phyloP scores from a whole-genome alignment of 495 filamentous ascomycete species.

The Hypoxylon perforatum region DNA sequence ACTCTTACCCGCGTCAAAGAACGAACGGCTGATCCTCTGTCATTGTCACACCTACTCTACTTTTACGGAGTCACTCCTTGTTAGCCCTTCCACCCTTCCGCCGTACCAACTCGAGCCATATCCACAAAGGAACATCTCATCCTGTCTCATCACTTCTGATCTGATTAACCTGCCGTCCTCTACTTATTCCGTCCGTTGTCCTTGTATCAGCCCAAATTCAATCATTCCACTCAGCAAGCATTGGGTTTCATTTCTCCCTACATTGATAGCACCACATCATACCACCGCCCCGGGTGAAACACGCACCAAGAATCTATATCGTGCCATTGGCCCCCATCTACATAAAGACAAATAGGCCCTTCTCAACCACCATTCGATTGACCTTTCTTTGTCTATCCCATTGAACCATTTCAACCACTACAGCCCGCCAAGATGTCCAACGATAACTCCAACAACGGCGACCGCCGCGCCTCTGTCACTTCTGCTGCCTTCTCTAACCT shows the following conservation, averaged over 20 bases:
- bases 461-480: constrained; percentile 67
- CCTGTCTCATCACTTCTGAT: constrained; percentile 10
- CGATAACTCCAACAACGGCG: constrained; percentile 48
- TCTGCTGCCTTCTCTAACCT: constrained; percentile 65
- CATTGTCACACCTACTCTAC: constrained; percentile 1
- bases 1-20: constrained; percentile 26
- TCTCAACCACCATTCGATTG: not conserved
- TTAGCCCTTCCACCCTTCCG: not conserved
- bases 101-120: constrained; percentile 9
- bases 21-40: constrained; percentile 22
- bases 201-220: constrained; percentile 6
- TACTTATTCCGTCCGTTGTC: constrained; percentile 10
- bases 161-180: constrained; percentile 1
- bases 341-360: constrained; percentile 11
- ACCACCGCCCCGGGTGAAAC: constrained; percentile 27
- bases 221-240: constrained; percentile 29
- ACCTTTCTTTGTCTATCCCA: constrained; percentile 5
- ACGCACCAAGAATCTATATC: constrained; percentile 22
- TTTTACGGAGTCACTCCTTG: constrained; percentile 1
- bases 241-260: constrained; percentile 32
- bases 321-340: constrained; percentile 22
- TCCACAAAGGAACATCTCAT: constrained; percentile 31
- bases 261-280: constrained; percentile 40
- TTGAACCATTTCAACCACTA: constrained; percentile 1
- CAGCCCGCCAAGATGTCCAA: constrained; percentile 42